A percentile compares a stretch with the other conserved stretches of the same genome.
These are phyloP conservation scores for Fragaria nilgerrensis DNA, from an alignment of 306 rosid species.

Conservation along the genomic window DNA sequence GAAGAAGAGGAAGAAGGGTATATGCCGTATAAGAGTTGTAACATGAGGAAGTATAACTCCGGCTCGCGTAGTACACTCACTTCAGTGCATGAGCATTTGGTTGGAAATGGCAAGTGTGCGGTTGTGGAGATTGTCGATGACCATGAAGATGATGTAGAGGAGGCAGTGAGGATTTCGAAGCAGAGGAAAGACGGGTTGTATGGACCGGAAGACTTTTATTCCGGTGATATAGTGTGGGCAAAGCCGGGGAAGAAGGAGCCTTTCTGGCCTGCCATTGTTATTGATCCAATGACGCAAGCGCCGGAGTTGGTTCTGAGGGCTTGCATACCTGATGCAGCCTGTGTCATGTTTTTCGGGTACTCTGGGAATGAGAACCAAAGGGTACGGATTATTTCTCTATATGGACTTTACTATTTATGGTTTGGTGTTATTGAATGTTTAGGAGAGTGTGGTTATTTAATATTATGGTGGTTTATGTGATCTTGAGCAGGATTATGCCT, in stretches of 20 bases:
- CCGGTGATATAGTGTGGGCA: slow-evolving; percentile 96
- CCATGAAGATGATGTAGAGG: slow-evolving; percentile 40
- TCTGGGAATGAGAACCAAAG: slow-evolving; percentile 75
- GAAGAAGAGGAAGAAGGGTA: neutral
- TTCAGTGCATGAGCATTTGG: slow-evolving; percentile 35
- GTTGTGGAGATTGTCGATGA: slow-evolving; percentile 34
- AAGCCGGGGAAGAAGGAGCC: slow-evolving; percentile 94
- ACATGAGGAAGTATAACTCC: slow-evolving; percentile 38
- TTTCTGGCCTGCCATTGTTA: slow-evolving; percentile 98
- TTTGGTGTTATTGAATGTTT: slow-evolving; percentile 9
- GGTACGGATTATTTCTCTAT: slow-evolving; percentile 45
- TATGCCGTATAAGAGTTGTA: slow-evolving; percentile 38
- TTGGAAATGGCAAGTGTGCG: slow-evolving; percentile 43
- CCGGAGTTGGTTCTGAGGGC: slow-evolving; percentile 93
- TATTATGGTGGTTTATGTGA: slow-evolving; percentile 29
- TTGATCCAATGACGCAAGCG: slow-evolving; percentile 89
- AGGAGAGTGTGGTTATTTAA: slow-evolving; percentile 29
- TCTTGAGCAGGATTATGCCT: slow-evolving; percentile 90
- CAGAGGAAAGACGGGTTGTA: slow-evolving; percentile 51
- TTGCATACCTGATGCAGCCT: slow-evolving; percentile 88
- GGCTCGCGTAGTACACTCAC: slow-evolving; percentile 45
- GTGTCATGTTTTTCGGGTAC: slow-evolving; percentile 96
- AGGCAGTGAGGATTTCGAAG: slow-evolving; percentile 25
- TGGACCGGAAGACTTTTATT: slow-evolving; percentile 96
- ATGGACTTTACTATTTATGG: slow-evolving; percentile 23